Conservation (phyloP, 495 filamentous ascomycete genomes). For the Aspergillus sparsus region DNA sequence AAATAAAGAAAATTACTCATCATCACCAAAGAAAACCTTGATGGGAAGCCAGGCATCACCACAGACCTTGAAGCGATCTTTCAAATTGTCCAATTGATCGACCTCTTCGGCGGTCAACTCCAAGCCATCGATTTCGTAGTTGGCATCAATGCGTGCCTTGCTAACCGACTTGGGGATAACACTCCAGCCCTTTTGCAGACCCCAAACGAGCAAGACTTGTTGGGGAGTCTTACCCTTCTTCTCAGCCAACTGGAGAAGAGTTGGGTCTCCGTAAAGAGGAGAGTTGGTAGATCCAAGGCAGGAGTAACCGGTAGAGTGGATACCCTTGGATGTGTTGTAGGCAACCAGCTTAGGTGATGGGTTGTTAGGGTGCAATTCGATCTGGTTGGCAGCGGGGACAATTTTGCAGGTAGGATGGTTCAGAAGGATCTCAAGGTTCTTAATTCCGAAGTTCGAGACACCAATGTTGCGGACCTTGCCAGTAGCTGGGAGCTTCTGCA, state of each 20-base stretch:
- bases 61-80: slow-evolving; percentile 74
- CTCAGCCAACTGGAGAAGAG: slow-evolving; percentile 60
- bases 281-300: slow-evolving; percentile 64
- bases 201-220: slow-evolving; percentile 70
- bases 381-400: slow-evolving; percentile 84
- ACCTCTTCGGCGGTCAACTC: slow-evolving; percentile 65
- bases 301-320: slow-evolving; percentile 69
- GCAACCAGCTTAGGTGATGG: slow-evolving; percentile 77
- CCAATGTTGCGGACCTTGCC: slow-evolving; percentile 77
- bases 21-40: slow-evolving; percentile 87
- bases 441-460: slow-evolving; percentile 63
- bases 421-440: slow-evolving; percentile 59
- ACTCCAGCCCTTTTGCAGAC: slow-evolving; percentile 69
- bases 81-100: slow-evolving; percentile 59
- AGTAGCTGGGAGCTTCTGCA: slow-evolving; percentile 78
- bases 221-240: slow-evolving; percentile 66
- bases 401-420: slow-evolving; percentile 58
- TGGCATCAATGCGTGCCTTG: slow-evolving; percentile 61
- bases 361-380: slow-evolving; percentile 85
- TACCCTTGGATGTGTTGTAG: slow-evolving; percentile 67
- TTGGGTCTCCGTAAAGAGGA: slow-evolving; percentile 58
- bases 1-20: slow-evolving; percentile 56
- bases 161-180: slow-evolving; percentile 72
- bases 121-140: slow-evolving; percentile 68
- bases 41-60: slow-evolving; percentile 69